phyloP scores from a whole-genome alignment of 116 monocot species.

The Posidonia oceanica region DNA sequence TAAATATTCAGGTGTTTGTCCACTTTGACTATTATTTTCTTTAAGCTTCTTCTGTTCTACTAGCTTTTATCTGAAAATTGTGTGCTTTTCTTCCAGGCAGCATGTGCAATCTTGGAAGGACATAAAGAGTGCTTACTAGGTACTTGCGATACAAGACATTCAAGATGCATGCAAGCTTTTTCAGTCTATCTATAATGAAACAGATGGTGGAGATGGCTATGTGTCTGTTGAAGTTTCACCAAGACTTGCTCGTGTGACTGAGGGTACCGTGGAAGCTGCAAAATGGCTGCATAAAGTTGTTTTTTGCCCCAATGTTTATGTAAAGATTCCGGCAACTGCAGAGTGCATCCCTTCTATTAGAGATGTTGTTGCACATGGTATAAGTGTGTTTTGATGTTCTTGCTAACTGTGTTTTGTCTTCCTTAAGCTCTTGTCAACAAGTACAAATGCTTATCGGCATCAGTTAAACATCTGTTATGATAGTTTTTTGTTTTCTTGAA shows the following conservation, averaged over 20 bases:
- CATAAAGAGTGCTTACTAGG: conserved; percentile 42
- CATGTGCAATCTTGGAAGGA: conserved; percentile 30
- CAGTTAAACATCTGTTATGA: too few relatives aligned
- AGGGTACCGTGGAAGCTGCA: conserved; percentile 70
- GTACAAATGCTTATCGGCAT: too few relatives aligned
- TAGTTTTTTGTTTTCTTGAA: too few relatives aligned
- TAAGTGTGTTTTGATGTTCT: too few relatives aligned
- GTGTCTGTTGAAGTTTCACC: conserved; percentile 86
- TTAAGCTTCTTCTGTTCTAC: too few relatives aligned
- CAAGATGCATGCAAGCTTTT: conserved; percentile 8
- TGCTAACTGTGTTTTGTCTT: too few relatives aligned
- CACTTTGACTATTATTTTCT: too few relatives aligned
- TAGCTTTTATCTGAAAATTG: too few relatives aligned
- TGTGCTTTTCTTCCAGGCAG: conserved; percentile 26
- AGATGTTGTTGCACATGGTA: conserved; percentile 45
- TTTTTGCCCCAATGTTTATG: conserved; percentile 59
- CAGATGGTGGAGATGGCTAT: conserved; percentile 48
- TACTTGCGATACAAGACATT: conserved; percentile 84
- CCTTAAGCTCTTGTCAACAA: too few relatives aligned
- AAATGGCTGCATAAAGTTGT: conserved; percentile 75
- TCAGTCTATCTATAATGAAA: too few relatives aligned
- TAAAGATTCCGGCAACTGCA: conserved; percentile 92
- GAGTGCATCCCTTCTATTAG: conserved; percentile 72
- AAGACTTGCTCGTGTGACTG: conserved; percentile 66
- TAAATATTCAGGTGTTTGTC: too few relatives aligned